Evolutionary conservation across 176 grass and related monocot species (phyloP), one percentile per base, ranked within the genome.

Genomic region (Calamus simplicifolius): DNA sequence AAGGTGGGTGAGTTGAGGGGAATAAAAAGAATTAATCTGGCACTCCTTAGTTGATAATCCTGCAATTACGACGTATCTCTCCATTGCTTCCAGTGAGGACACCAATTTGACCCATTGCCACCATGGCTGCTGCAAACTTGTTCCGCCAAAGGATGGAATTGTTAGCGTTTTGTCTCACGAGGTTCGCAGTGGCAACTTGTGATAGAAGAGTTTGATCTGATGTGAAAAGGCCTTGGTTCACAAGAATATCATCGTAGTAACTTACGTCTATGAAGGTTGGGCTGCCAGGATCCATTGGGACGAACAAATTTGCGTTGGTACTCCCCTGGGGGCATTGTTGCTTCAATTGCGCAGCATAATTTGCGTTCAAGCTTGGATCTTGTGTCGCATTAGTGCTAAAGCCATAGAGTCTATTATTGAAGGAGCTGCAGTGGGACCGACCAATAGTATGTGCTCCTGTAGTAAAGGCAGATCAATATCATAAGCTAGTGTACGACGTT

Each of bases 361-460:
- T 64, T 2, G 72, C 70, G 69, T 97, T 78, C 81, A 92, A 74
- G 38, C 63, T 83, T 49, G 81, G 93, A 58, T 92, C 93, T 29
- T 69, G 72, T 0, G 50, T 48, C 19, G 65, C 77, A 7, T 61
- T 88, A n/a, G 79, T 10, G 13, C 48, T 19, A 21, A 78, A 50
- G 5, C 16, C 0, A 52, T 79, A 82, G 17, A 98, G 52, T 16
- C 94, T 71, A 54, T 65, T 63, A 69, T 72, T 82, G 78, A 97
- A 97, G 21, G 93, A 88, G 71, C 78, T 76, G 59, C 88, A 93
- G 53, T 87, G 88, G 18, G 77, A 6, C 15, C 54, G 16, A 3
- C 77, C 88, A 18, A 93, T 75, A 2, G 83, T 84, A 49, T 93
- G 88, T 23, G 73, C 76, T 4, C 94, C 94, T 87, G 51, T 14